Evolutionary conservation across 1,139 yeast species (phyloP).

Genomic region (Taphrina deformans): DNA sequence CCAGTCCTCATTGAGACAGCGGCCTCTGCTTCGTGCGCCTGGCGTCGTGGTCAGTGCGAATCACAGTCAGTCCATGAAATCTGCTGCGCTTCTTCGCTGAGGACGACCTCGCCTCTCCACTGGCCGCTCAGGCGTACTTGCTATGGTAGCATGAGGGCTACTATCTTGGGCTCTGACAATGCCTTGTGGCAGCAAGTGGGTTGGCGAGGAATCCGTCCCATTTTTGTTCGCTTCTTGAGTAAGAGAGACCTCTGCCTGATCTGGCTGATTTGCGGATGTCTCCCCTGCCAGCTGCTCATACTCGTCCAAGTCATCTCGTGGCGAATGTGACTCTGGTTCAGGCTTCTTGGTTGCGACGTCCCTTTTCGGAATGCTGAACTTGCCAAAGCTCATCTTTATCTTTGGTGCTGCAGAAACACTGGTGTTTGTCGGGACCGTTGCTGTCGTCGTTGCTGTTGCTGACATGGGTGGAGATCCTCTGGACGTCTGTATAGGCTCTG

Average conservation of each 20-base stretch:
- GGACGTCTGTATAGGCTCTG: neutral
- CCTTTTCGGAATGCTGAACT: neutral
- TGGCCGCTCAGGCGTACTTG: neutral
- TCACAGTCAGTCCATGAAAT: slow-evolving; percentile 10
- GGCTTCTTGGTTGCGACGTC: neutral
- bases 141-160: too few species aligned
- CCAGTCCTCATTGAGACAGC: too few species aligned
- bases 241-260: neutral
- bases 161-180: neutral
- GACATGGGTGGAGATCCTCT: neutral
- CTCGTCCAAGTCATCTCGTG: neutral
- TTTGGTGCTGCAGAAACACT: neutral
- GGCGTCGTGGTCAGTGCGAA: too few species aligned
- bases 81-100: slow-evolving; percentile 10
- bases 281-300: neutral
- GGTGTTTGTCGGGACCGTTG: slow-evolving; percentile 37
- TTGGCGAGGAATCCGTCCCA: too few species aligned
- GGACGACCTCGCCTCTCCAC: neutral
- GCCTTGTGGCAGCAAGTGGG: neutral
- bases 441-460: neutral
- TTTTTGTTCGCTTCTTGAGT: too few species aligned
- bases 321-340: neutral
- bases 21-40: too few species aligned
- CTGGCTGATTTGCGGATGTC: neutral
- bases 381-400: slow-evolving; percentile 10